phyloP scores from a whole-genome alignment of 202 grass and related monocot species.

The Schoenoplectus tabernaemontani region DNA sequence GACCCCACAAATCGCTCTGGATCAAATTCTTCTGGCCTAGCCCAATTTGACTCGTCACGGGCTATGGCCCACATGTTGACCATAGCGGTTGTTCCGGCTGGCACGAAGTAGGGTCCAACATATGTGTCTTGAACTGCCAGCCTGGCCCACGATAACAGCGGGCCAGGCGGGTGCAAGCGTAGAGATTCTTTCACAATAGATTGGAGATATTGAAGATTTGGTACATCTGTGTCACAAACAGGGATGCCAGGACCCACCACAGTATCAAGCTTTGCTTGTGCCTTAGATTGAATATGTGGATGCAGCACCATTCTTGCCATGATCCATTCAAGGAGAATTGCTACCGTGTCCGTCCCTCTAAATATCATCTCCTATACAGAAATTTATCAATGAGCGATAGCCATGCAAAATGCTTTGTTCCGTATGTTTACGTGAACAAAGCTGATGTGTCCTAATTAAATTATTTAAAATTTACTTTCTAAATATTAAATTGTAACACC shows the following conservation, averaged over 20 bases:
- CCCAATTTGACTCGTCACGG: constrained; percentile 29
- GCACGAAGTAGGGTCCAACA: constrained; percentile 30
- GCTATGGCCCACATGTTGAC: constrained; percentile 51
- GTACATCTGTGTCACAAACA: constrained; percentile 23
- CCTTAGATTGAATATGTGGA: constrained; percentile 43
- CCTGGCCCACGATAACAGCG: constrained; percentile 46
- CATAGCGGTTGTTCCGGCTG: constrained; percentile 39
- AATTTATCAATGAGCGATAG: too few species aligned
- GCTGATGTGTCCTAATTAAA: too few species aligned
- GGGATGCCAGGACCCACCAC: constrained; percentile 16
- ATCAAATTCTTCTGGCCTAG: constrained; percentile 22
- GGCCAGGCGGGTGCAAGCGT: constrained; percentile 36
- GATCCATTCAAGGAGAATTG: constrained; percentile 55
- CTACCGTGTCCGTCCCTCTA: constrained; percentile 53
- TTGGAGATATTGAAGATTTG: constrained; percentile 29
- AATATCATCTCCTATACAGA: constrained; percentile 52
- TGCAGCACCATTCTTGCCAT: constrained; percentile 62
- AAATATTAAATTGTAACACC: too few species aligned
- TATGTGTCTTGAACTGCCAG: constrained; percentile 32
- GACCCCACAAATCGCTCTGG: constrained; percentile 29
- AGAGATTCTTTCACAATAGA: constrained; percentile 34
- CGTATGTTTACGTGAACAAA: too few species aligned
- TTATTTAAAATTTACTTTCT: too few species aligned
- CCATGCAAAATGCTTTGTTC: too few species aligned
- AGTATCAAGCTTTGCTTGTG: constrained; percentile 31